Evolutionary conservation across 2,329 filamentous ascomycete genomes (phyloP).

Genomic region (Lecanicillium sp.): DNA sequence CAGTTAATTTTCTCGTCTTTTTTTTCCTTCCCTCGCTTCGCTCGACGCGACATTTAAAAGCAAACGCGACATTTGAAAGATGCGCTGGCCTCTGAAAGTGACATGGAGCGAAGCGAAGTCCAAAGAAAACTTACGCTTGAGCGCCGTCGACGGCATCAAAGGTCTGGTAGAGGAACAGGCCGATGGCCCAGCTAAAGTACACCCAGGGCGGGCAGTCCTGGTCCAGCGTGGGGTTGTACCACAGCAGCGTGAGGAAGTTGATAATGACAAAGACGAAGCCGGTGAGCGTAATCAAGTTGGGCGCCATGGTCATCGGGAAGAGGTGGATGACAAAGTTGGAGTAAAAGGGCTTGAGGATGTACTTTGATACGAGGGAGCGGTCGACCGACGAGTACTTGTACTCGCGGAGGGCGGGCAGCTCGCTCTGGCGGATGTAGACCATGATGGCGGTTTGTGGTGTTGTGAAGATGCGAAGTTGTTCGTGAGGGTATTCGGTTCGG

Average conservation of each 20-base stretch:
- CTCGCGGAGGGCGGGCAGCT: constrained; percentile 79
- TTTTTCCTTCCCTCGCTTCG: constrained; percentile 6
- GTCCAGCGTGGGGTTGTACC: constrained; percentile 93
- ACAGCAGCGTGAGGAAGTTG: constrained; percentile 87
- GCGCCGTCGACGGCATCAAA: constrained; percentile 95
- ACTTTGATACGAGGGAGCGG: constrained; percentile 81
- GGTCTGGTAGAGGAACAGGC: constrained; percentile 93
- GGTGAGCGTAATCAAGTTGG: constrained; percentile 78
- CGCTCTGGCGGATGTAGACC: constrained; percentile 92
- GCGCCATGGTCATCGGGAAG: constrained; percentile 94
- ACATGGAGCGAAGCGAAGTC: constrained; percentile 2
- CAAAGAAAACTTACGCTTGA: constrained; percentile 63
- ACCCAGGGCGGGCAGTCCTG: constrained; percentile 93
- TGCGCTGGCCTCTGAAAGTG: constrained; percentile 1
- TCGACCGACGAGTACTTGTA: constrained; percentile 96
- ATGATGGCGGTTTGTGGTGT: constrained; percentile 42
- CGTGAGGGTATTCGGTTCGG: too few relatives aligned
- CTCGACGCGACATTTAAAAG: not conserved
- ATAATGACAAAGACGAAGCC: constrained; percentile 85
- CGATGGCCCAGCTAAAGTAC: constrained; percentile 84
- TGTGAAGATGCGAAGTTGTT: too few relatives aligned
- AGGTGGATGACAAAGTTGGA: constrained; percentile 87
- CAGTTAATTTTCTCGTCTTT: not conserved
- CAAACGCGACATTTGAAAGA: not conserved
- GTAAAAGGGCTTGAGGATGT: constrained; percentile 97